Evolutionary conservation across 2,329 filamentous ascomycete genomes (phyloP).

Genomic region (Monascus ruber): DNA sequence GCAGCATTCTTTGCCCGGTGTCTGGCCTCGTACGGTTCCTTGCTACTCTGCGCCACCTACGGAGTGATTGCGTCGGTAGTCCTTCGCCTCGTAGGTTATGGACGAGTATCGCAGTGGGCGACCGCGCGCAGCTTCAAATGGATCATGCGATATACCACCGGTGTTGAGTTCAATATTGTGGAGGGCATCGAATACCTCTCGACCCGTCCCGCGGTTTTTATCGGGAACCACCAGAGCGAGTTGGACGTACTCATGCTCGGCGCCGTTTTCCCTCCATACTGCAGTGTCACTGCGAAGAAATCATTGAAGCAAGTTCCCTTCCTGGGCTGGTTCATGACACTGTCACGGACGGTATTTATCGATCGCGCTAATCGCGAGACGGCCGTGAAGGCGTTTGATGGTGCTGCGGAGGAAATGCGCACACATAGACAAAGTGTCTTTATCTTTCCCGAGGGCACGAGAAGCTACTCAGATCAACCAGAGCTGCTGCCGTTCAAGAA

Average conservation of each 20-base stretch:
- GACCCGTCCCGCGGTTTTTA: slow-evolving; percentile 73
- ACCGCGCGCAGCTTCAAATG: slow-evolving; percentile 69
- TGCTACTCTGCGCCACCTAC: slow-evolving; percentile 49
- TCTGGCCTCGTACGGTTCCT: slow-evolving; percentile 34
- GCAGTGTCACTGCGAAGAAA: slow-evolving; percentile 85
- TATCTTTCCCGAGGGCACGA: slow-evolving; percentile 66
- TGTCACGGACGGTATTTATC: slow-evolving; percentile 89
- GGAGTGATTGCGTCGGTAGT: slow-evolving; percentile 64
- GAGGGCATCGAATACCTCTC: slow-evolving; percentile 55
- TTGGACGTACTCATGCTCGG: slow-evolving; percentile 90
- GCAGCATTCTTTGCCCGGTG: slow-evolving; percentile 37
- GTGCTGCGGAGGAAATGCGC: slow-evolving; percentile 70
- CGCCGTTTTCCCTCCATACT: slow-evolving; percentile 78
- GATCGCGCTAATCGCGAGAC: slow-evolving; percentile 76
- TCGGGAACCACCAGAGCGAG: slow-evolving; percentile 94
- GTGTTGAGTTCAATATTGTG: slow-evolving; percentile 62
- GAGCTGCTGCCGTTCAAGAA: slow-evolving; percentile 94
- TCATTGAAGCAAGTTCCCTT: slow-evolving; percentile 69
- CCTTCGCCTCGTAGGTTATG: slow-evolving; percentile 60
- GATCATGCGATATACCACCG: slow-evolving; percentile 62
- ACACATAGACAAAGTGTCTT: slow-evolving; percentile 50
- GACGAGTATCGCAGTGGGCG: slow-evolving; percentile 75
- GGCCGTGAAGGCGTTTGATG: slow-evolving; percentile 73
- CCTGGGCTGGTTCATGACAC: slow-evolving; percentile 85
- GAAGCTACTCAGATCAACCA: slow-evolving; percentile 75